Percentiles rank a stretch among this genome's conserved stretches.
These are phyloP conservation scores for Kluyveromyces starmeri DNA, from an alignment of 805 yeast species.

Conservation along the genomic window DNA sequence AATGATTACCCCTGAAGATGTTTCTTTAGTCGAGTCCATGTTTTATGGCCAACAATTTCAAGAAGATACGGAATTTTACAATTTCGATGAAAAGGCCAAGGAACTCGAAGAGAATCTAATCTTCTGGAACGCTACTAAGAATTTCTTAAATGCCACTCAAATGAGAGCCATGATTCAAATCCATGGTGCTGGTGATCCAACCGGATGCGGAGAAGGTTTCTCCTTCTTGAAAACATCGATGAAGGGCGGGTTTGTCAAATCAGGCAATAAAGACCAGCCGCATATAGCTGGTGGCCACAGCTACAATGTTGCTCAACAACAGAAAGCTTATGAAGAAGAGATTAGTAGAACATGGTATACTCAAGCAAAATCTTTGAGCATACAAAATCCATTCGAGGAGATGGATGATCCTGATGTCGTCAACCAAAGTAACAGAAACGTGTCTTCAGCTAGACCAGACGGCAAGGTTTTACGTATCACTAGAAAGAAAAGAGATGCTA, in stretches of 20 bases:
- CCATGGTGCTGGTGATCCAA: slow-evolving; percentile 91
- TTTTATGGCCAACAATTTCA: slow-evolving; percentile 83
- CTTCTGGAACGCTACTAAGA: slow-evolving; percentile 90
- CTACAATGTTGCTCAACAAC: slow-evolving; percentile 77
- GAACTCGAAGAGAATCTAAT: slow-evolving; percentile 78
- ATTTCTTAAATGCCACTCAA: slow-evolving; percentile 88
- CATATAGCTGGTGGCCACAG: slow-evolving; percentile 54
- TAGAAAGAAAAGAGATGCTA: slow-evolving; percentile 71
- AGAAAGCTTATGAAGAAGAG: slow-evolving; percentile 85
- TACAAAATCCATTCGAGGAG: slow-evolving; percentile 31
- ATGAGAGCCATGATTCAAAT: slow-evolving; percentile 95
- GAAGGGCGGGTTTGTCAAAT: slow-evolving; percentile 75
- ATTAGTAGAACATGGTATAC: slow-evolving; percentile 83
- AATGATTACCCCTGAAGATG: slow-evolving; percentile 91
- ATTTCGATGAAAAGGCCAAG: slow-evolving; percentile 39
- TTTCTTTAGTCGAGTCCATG: slow-evolving; percentile 81
- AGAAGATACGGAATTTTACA: slow-evolving; percentile 66
- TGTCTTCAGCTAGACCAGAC: slow-evolving; percentile 22
- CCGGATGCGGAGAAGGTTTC: slow-evolving; percentile 83
- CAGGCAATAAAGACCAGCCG: slow-evolving; percentile 23
- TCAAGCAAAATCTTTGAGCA: slow-evolving; percentile 55
- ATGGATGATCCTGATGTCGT: slow-evolving; percentile 30
- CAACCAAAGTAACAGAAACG: slow-evolving; percentile 27
- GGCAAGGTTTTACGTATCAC: slow-evolving; percentile 53
- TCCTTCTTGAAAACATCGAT: slow-evolving; percentile 85